Conservation (phyloP, 805 yeast genomes). For the Yarrowia hollandica region DNA sequence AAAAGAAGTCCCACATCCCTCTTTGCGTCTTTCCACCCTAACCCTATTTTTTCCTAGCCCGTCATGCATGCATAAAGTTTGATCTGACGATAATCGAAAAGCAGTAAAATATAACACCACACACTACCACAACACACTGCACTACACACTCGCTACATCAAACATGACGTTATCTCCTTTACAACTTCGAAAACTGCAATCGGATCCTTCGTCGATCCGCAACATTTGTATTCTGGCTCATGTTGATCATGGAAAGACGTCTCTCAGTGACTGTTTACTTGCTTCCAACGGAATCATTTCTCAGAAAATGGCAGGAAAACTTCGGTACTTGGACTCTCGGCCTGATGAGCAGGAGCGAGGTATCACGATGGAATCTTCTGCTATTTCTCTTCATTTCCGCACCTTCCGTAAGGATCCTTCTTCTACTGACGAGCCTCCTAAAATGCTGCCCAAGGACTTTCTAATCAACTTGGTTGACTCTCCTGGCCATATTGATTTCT, state of each 20-base stretch:
- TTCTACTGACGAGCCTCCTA: constrained; percentile 30
- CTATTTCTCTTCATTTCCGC: constrained; percentile 87
- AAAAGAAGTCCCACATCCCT: no score
- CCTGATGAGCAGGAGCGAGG: constrained; percentile 96
- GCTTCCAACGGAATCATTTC: constrained; percentile 98
- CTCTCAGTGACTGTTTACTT: constrained; percentile 83
- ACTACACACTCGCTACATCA: neutral
- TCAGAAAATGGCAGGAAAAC: constrained; percentile 91
- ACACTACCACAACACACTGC: neutral
- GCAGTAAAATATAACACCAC: neutral
- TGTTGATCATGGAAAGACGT: constrained; percentile 98
- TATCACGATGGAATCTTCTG: constrained; percentile 96
- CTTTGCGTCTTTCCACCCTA: no score
- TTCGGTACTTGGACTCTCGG: constrained; percentile 86
- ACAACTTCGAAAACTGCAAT: constrained; percentile 65
- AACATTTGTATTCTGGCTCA: constrained; percentile 96
- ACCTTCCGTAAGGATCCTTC: constrained; percentile 46
- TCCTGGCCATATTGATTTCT: constrained; percentile 98
- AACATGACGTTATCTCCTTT: constrained; percentile 56
- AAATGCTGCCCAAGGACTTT: constrained; percentile 60
- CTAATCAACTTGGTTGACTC: constrained; percentile 91
- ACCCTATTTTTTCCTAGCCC: no score
- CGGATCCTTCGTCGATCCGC: constrained; percentile 66
- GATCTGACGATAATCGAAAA: constrained; percentile 17
- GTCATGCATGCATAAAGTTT: constrained; percentile 16